Conservation (phyloP, 2,329 filamentous ascomycete genomes). For the Pyricularia grisea region DNA sequence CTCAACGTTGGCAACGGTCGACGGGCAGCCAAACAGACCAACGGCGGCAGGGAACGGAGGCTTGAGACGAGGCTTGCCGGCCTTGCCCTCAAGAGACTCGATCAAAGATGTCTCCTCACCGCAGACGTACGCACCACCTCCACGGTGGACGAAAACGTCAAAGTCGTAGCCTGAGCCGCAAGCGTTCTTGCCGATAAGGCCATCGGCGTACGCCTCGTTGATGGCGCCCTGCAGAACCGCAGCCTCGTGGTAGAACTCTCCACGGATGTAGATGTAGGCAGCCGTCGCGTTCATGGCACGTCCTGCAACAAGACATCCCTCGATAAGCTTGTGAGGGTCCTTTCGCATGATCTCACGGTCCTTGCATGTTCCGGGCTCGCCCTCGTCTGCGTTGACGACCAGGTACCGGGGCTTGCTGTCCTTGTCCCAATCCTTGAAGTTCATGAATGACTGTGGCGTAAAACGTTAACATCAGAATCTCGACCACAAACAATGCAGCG, state of each 20-base stretch:
- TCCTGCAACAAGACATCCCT: slow-evolving; percentile 91
- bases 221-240: slow-evolving; percentile 90
- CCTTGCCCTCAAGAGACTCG: slow-evolving; percentile 96
- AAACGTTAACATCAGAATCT: background rate
- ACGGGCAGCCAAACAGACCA: slow-evolving; percentile 95
- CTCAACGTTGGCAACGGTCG: slow-evolving; percentile 96
- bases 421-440: slow-evolving; percentile 99
- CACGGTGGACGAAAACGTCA: slow-evolving; percentile 92
- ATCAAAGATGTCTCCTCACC: slow-evolving; percentile 98
- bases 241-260: slow-evolving; percentile 95
- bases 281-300: slow-evolving; percentile 98
- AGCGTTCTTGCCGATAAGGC: slow-evolving; percentile 95
- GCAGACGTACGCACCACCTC: slow-evolving; percentile 95
- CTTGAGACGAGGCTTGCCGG: slow-evolving; percentile 96
- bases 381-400: slow-evolving; percentile 97
- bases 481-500: slow-evolving; percentile 3
- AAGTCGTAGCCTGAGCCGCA: slow-evolving; percentile 97
- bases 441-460: slow-evolving; percentile 82
- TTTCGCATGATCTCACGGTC: slow-evolving; percentile 99
- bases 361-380: slow-evolving; percentile 98
- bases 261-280: slow-evolving; percentile 98
- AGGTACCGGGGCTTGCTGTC: slow-evolving; percentile 92
- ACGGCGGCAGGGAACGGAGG: slow-evolving; percentile 96
- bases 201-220: slow-evolving; percentile 92
- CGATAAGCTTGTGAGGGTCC: slow-evolving; percentile 97